Evolutionary conservation across 2,329 filamentous ascomycete genomes (phyloP).

Genomic region (Zymoseptoria tritici): DNA sequence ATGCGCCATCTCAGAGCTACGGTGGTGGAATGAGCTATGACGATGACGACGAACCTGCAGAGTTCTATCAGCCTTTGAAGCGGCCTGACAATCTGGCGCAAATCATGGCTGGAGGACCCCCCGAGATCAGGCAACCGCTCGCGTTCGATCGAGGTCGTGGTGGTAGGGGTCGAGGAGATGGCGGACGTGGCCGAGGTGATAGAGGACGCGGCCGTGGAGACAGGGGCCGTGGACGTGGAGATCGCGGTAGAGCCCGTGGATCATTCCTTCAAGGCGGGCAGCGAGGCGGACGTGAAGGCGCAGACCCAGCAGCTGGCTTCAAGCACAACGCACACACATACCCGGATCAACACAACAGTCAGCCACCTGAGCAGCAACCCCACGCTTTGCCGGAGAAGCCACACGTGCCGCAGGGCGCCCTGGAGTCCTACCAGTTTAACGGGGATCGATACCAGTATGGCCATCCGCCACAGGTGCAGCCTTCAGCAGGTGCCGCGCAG

Average conservation of each 20-base stretch:
- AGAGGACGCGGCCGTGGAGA: slow-evolving; percentile 5
- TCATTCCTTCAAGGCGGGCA: slow-evolving; percentile 9
- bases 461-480: slow-evolving; percentile 3
- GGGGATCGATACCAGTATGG: slow-evolving; percentile 31
- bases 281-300: slow-evolving; percentile 11
- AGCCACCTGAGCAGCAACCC: slow-evolving; percentile 2
- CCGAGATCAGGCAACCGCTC: slow-evolving; percentile 9
- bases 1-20: slow-evolving; percentile 20
- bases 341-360: slow-evolving; percentile 20
- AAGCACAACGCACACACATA: slow-evolving; percentile 20
- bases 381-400: slow-evolving; percentile 15
- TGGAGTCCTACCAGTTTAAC: slow-evolving; percentile 68
- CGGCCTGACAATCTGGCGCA: slow-evolving; percentile 41
- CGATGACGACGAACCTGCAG: slow-evolving; percentile 35
- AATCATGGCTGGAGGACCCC: slow-evolving; percentile 34
- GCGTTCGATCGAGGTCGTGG: slow-evolving; percentile 29
- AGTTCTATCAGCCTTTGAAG: slow-evolving; percentile 42
- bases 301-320: slow-evolving; percentile 5
- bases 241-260: slow-evolving; percentile 5
- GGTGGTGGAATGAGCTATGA: slow-evolving; percentile 31
- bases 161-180: slow-evolving; percentile 24
- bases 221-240: slow-evolving; percentile 7
- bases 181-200: slow-evolving; percentile 21
- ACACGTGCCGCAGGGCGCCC: slow-evolving; percentile 1
- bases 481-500: slow-evolving; percentile 3